Conservation (phyloP, 176 grass and related monocot genomes). For the Rhipidocladum racemiflorum region DNA sequence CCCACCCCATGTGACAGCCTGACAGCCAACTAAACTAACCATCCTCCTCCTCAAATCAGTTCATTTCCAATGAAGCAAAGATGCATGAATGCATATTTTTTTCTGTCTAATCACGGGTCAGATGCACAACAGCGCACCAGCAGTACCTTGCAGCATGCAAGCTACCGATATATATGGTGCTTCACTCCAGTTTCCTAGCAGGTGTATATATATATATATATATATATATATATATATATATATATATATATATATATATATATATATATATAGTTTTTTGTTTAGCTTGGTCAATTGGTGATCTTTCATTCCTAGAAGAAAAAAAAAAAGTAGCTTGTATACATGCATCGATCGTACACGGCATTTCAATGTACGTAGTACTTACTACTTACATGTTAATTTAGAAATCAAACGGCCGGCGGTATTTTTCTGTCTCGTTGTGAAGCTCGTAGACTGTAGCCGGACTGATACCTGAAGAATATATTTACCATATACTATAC, state of each 20-base stretch:
- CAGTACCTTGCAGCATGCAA: neutral
- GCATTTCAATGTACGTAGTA: neutral
- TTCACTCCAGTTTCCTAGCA: neutral
- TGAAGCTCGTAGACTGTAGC: neutral
- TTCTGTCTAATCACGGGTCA: neutral
- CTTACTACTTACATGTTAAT: neutral
- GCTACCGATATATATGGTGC: neutral
- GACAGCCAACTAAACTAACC: constrained; percentile 35
- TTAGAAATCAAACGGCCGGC: neutral
- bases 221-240: too few species aligned
- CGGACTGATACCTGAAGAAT: neutral
- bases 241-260: too few species aligned
- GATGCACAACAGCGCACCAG: constrained; percentile 18
- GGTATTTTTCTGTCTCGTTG: too few species aligned
- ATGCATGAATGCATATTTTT: neutral
- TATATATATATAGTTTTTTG: neutral
- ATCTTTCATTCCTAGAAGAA: neutral
- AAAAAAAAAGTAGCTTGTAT: neutral
- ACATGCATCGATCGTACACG: neutral
- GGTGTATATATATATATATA: too few species aligned
- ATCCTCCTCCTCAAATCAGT: neutral
- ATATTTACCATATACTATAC: neutral
- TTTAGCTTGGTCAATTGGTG: neutral
- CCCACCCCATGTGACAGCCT: constrained; percentile 42
- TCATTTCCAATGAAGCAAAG: neutral